Evolutionary conservation across 257 asterid species (phyloP), one percentile per base, ranked within the genome.

Genomic region (Nicotiana noctiflora): DNA sequence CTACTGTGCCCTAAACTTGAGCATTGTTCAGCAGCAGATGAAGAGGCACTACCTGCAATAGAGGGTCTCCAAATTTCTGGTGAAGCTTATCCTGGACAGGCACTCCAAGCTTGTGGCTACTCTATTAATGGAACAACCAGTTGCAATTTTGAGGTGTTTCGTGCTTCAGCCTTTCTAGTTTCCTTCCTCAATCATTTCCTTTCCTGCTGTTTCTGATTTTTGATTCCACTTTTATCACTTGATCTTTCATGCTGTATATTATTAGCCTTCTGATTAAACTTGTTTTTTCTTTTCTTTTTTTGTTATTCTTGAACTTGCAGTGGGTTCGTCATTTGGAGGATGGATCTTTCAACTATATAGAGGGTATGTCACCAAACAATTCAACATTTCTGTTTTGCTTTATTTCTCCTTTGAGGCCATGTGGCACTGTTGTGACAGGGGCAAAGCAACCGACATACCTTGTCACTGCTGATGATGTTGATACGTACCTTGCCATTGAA

Each of bases 111-210:
- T 61, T 89, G 91, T 82, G 99, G 99, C 82, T 90, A 85, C 88
- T 96, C 99, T 60, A 89, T 86, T 56, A 91, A 96, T 89, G 99
- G 99, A 86, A 96, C 99, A 64, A 94, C 98, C 85, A 96, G 98
- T 87, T 96, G 99, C 87, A 92, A 94, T 86, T 96, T 96, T 84
- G 99, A 94, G 97, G 99, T 96, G 80, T 81, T 80, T 85, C 63
- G 76, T 62, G 27, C 13, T 77, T 65, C 62, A 23, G 52, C 31
- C 19, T 78, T 62, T 55, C 81, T 70, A 49, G 55, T n/a, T 18
- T 44, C 57, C 34, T 57, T 34, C 31, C 19, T 59, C 53, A 23
- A 15, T 17, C 13, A 9, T 68, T 72, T n/a, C 75, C 79, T 32
- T 72, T 15, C 11, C 75, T 25, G 44, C 29, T 56, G 70, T 27